Evolutionary conservation across 2,329 filamentous ascomycete species (phyloP), one percentile per base, ranked within the genome.

Genomic region (Monilinia laxa): DNA sequence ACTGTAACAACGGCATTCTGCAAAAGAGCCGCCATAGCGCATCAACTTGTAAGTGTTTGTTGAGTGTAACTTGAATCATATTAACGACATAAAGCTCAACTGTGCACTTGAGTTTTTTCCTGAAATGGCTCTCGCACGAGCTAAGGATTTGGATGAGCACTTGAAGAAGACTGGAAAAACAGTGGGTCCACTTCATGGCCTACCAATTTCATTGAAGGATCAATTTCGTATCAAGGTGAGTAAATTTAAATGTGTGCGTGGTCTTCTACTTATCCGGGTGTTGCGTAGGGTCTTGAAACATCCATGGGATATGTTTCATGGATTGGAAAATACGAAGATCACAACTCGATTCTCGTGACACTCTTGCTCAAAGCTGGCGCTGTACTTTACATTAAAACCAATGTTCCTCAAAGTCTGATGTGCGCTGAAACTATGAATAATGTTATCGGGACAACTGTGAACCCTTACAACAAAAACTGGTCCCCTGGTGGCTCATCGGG

Each of bases 221-320:
- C 84, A 85, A 18, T 89, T 88, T 75, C 82, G 87, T 31, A 78
- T 89, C 53, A 82, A 82, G 67, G 85, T 72, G 42, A 47, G 57
- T 54, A 0, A 31, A 2, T 40, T 7, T 12, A 14, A 16, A 31
- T 38, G 28, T 1, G 14, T 11, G 4, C 11, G 12, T 18, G 7
- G 7, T 9, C 47, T 2, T 25, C 1, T n/a, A 4, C 40, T 56
- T 14, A 54, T 23, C 35, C 28, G 64, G 11, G 66, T 47, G 1
- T 40, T 79, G 7, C 7, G 25, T 77, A 81, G 73, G 81, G 81
- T 1, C 77, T 83, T 3, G 82, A 85, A 68, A 84, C 79, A 0
- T 76, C 77, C 0, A 80, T 79, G 74, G 79, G 78, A 18, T 96
- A 93, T 73, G 92, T 97, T 76, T 87, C 87, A 10, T 75, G 73